Evolutionary conservation across 139 green algal genomes (phyloP).

Genomic region (Eudorina sp.): DNA sequence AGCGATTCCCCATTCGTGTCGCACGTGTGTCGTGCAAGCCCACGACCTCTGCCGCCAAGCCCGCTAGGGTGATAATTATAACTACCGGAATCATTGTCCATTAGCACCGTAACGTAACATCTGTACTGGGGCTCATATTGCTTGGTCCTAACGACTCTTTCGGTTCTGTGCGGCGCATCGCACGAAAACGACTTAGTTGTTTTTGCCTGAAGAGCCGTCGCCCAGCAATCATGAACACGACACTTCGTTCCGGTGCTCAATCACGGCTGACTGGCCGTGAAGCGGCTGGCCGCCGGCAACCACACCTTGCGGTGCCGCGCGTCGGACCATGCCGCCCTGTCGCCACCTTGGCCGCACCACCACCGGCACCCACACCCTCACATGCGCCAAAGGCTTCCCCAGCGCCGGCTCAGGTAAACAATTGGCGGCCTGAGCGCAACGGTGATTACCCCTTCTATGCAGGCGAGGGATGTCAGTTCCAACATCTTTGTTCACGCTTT

Average conservation of each 20-base stretch:
- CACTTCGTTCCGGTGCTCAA: not conserved
- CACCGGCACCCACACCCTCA: constrained; percentile 4
- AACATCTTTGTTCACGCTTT: too few species aligned
- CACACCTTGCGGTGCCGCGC: constrained; percentile 14
- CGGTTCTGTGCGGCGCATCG: not conserved
- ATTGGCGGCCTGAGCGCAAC: too few species aligned
- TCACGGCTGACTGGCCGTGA: constrained; percentile 14
- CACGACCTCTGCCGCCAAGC: not conserved
- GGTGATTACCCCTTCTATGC: too few species aligned
- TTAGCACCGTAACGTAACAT: not conserved
- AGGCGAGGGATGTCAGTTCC: too few species aligned
- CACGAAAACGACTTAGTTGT: not conserved
- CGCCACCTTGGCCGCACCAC: constrained; percentile 17
- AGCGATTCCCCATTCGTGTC: not conserved
- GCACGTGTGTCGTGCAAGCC: constrained; percentile 33
- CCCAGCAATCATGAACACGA: constrained; percentile 28
- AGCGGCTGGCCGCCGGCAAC: constrained; percentile 12
- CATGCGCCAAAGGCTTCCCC: constrained; percentile 11
- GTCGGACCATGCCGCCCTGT: constrained; percentile 18
- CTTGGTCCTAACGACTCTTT: not conserved
- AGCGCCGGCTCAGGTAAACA: not conserved
- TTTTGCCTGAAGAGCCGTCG: not conserved
- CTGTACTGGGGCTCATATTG: not conserved
- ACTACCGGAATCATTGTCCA: not conserved
- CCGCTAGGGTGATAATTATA: not conserved